Evolutionary conservation across 441 rosid species (phyloP).

Genomic region (Croton setiger): DNA sequence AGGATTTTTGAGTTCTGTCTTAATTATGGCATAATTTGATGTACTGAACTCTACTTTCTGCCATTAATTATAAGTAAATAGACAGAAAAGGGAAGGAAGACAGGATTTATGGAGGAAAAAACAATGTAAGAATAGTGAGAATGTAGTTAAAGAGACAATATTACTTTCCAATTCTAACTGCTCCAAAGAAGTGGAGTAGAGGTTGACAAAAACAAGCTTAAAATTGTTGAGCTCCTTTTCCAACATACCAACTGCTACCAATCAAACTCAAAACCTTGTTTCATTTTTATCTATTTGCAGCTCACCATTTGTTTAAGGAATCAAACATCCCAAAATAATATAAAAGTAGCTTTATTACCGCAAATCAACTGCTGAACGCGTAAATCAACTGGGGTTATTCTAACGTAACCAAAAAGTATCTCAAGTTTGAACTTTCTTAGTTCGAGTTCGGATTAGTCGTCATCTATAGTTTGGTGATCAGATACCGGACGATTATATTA

Average conservation of each 20-base stretch:
- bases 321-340: constrained; percentile 9
- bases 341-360: no score
- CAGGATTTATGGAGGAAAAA: constrained; percentile 11
- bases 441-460: no score
- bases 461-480: no score
- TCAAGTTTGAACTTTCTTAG: no score
- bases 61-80: neutral
- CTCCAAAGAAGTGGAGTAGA: constrained; percentile 34
- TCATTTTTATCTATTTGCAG: constrained; percentile 8
- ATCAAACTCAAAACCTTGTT: constrained; percentile 14
- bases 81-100: constrained; percentile 16
- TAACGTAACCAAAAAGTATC: no score
- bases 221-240: constrained; percentile 51
- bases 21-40: neutral
- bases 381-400: no score
- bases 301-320: constrained; percentile 17
- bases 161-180: constrained; percentile 40
- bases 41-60: neutral
- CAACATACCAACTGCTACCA: constrained; percentile 53
- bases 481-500: no score
- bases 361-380: no score
- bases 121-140: constrained; percentile 13
- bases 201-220: constrained; percentile 37
- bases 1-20: constrained; percentile 3
- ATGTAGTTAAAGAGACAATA: constrained; percentile 26